phyloP scores from a whole-genome alignment of 805 yeast genomes.

The Lachancea meyersii region DNA sequence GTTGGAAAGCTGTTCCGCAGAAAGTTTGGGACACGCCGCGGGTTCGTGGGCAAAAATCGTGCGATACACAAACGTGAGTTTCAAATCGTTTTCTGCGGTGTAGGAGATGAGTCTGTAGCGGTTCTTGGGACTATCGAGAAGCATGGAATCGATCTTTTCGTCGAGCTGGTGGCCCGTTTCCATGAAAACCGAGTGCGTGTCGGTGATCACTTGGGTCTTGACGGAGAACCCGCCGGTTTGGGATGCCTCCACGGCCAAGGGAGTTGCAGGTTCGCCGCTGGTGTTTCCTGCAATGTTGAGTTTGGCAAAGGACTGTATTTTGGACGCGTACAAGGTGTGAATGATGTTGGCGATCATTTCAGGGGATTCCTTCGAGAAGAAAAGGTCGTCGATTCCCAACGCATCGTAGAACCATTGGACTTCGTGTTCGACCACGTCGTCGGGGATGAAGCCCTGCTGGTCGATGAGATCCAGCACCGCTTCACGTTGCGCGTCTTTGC shows the following conservation, averaged over 20 bases:
- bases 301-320: constrained; percentile 77
- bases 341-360: constrained; percentile 77
- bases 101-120: constrained; percentile 68
- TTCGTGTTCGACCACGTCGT: constrained; percentile 74
- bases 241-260: neutral
- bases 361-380: constrained; percentile 80
- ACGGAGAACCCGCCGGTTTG: constrained; percentile 44
- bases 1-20: constrained; percentile 22
- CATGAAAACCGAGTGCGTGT: constrained; percentile 86
- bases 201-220: constrained; percentile 71
- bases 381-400: constrained; percentile 87
- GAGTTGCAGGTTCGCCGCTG: constrained; percentile 2
- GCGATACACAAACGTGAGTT: constrained; percentile 62
- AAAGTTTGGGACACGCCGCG: constrained; percentile 12
- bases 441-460: constrained; percentile 84
- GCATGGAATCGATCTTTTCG: constrained; percentile 71
- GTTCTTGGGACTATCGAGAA: constrained; percentile 54
- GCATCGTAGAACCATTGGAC: constrained; percentile 83
- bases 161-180: constrained; percentile 64
- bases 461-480: constrained; percentile 77
- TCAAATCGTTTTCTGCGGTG: constrained; percentile 32
- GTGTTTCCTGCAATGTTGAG: constrained; percentile 37
- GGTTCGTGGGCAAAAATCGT: constrained; percentile 43
- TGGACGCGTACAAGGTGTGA: constrained; percentile 85
- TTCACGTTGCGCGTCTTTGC: constrained; percentile 74